Base-by-base conservation (phyloP, 345 rosid genomes). In the Linum usitatissimum region DNA sequence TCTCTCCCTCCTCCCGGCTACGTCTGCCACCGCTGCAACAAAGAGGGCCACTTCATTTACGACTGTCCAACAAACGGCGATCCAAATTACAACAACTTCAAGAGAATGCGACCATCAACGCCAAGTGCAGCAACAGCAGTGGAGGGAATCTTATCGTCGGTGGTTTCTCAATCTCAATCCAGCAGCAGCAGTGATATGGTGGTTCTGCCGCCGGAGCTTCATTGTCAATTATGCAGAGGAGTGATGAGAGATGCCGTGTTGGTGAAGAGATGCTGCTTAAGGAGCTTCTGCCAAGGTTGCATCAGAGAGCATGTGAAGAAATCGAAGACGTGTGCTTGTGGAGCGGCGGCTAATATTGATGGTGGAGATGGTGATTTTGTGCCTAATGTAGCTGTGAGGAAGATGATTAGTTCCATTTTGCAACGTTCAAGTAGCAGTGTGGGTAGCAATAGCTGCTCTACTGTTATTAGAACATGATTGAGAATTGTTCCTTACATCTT, bases 1-100 rank as follows among this genome's bases (percentile, higher is more conserved):
- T 3, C 51, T 45, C 51, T 10, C 3, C 51, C 48, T 5, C 63
- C 63, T 34, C 63, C 48, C 12, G 63, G 63, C 19, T 60, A 60
- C 38, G 63, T 60, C 21, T 60, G 63, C 18, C 63, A 34, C 20
- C 36, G 63, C 8, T 60, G 63, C 48, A 6, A 7, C 5, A 40
- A 34, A 18, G 6, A 14, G 36, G 63, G 63, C 7, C 63, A 60
- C 38, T 60, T 31, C 21, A 60, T 60, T 31, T 21, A 36, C 49
- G 45, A 60, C 0, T 60, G 63, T 17, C 63, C 63, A 6, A 60
- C 63, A 0, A 60, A 60, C 38, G 63, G 63, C 13, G 63, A 60
- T 60, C 63, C 45, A 5, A 60, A n/a, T 1, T 60, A 13, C 19
- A 40, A 60, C n/a, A 9, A 23, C 28, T 23, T 15, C 21, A 60